phyloP scores from a whole-genome alignment of 23 red algal species.

The Pyropia haitanensis region DNA sequence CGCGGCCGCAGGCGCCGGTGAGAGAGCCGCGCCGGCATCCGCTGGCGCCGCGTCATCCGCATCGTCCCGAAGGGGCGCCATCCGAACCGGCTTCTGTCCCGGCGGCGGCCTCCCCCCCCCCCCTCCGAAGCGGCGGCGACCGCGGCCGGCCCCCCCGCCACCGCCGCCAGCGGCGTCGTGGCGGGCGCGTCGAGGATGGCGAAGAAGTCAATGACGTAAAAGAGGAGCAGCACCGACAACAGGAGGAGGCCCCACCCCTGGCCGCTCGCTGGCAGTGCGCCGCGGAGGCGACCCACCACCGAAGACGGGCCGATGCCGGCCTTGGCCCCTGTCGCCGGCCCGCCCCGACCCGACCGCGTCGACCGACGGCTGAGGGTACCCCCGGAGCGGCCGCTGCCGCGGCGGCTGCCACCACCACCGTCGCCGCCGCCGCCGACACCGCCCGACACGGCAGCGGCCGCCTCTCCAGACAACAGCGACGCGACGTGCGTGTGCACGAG shows the following conservation, averaged over 20 bases:
- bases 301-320: no score
- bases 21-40: neutral
- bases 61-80: neutral
- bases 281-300: no score
- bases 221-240: conserved; percentile 14
- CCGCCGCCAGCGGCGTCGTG: neutral
- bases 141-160: neutral
- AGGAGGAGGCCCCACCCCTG: conserved; percentile 3
- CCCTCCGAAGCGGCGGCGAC: neutral
- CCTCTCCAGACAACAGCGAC: no score
- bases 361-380: no score
- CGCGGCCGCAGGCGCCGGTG: neutral
- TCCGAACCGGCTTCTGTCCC: neutral
- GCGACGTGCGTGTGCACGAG: no score
- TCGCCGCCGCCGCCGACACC: no score
- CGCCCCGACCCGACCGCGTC: no score
- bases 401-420: no score
- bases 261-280: no score
- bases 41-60: neutral
- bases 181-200: conserved; percentile 9
- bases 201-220: conserved; percentile 48
- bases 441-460: no score
- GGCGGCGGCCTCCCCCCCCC: neutral
- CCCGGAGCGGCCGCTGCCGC: no score
- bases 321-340: no score